Conservation (phyloP, 306 rosid species). For the Pyrus communis region DNA sequence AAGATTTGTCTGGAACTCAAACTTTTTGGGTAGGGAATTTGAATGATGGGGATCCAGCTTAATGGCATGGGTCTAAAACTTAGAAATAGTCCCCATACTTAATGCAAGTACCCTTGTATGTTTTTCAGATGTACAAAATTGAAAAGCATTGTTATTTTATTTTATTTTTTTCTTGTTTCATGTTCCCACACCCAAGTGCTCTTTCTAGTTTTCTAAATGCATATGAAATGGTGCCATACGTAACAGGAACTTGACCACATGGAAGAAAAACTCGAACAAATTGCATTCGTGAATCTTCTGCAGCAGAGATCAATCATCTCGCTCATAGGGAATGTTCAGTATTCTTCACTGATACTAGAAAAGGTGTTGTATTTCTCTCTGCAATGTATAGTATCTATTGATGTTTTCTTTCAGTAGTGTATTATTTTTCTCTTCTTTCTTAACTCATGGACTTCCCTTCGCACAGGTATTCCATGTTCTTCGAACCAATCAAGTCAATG, state of each 20-base stretch:
- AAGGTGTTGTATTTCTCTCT: slow-evolving; percentile 32
- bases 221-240: background rate
- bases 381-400: background rate
- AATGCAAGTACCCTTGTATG: background rate
- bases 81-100: background rate
- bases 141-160: no score
- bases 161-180: background rate
- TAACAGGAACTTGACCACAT: slow-evolving; percentile 59
- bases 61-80: background rate
- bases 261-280: slow-evolving; percentile 58
- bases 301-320: slow-evolving; percentile 66
- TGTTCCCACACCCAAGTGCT: background rate
- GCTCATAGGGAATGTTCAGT: slow-evolving; percentile 65
- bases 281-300: slow-evolving; percentile 59
- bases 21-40: background rate
- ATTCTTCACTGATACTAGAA: slow-evolving; percentile 56
- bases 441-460: background rate
- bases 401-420: background rate
- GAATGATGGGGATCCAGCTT: background rate
- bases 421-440: background rate
- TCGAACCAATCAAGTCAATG: slow-evolving; percentile 47
- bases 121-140: background rate
- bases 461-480: slow-evolving; percentile 52
- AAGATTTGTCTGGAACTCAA: background rate
- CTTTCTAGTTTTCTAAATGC: background rate